phyloP scores from a whole-genome alignment of 352 stramenopile genomes.

The Blastocystis sp. region DNA sequence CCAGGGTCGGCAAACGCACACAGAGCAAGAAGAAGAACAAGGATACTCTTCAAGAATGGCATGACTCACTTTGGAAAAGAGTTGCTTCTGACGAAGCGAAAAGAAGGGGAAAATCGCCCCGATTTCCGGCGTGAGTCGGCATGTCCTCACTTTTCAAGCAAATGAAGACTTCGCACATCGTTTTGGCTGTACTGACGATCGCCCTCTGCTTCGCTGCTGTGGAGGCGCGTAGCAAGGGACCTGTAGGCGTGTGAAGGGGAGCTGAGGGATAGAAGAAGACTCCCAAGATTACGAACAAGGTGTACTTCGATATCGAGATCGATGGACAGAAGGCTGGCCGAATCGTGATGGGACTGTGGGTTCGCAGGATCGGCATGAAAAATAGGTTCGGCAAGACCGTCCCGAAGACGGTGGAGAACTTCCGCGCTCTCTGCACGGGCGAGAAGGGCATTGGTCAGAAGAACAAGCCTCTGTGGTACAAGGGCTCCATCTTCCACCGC shows the following conservation, averaged over 20 bases:
- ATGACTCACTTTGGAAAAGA: no score
- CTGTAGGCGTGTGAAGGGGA: not conserved
- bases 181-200: not conserved
- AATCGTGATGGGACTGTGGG: slow-evolving; percentile 86
- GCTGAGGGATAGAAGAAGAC: slow-evolving; percentile 43
- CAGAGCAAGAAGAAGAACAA: no score
- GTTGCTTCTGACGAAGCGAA: not conserved
- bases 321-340: slow-evolving; percentile 82
- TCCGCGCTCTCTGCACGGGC: slow-evolving; percentile 85
- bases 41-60: no score
- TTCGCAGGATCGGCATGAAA: not conserved
- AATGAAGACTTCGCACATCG: no score
- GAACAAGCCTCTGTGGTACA: slow-evolving; percentile 89
- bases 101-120: not conserved
- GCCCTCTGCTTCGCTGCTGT: not conserved
- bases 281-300: slow-evolving; percentile 71
- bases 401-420: slow-evolving; percentile 72
- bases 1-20: no score
- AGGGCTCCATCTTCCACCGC: slow-evolving; percentile 96
- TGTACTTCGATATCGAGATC: slow-evolving; percentile 95
- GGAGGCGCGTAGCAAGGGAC: not conserved
- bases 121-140: no score
- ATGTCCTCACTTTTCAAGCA: no score
- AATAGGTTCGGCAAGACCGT: slow-evolving; percentile 66
- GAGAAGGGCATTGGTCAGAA: slow-evolving; percentile 84